These are phyloP conservation scores for Triglochin maritima DNA, from an alignment of 106 monocot species.

Conservation along the genomic window DNA sequence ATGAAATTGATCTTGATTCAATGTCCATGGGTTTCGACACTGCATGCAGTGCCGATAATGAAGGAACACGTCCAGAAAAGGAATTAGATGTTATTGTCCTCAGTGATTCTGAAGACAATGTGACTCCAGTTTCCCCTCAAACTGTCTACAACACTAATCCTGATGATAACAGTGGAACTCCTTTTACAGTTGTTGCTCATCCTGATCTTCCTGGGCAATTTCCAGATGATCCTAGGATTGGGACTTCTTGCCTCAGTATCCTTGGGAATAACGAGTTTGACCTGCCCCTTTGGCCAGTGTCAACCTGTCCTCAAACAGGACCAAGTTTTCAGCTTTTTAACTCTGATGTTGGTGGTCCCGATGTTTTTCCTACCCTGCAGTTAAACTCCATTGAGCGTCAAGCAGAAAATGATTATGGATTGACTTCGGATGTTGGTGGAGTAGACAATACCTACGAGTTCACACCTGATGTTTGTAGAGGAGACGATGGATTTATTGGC, in stretches of 20 bases:
- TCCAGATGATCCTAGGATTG: slow-evolving; percentile 29
- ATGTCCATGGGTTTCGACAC: slow-evolving; percentile 26
- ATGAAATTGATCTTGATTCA: slow-evolving; percentile 39
- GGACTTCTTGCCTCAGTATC: slow-evolving; percentile 23
- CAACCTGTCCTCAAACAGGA: slow-evolving; percentile 24
- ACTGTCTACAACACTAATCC: slow-evolving; percentile 13
- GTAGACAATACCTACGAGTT: too few species aligned
- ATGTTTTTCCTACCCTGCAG: slow-evolving; percentile 27
- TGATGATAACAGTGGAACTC: slow-evolving; percentile 10
- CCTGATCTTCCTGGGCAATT: slow-evolving; percentile 27
- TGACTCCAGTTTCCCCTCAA: slow-evolving; percentile 10
- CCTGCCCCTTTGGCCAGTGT: slow-evolving; percentile 40
- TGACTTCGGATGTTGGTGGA: slow-evolving; percentile 12
- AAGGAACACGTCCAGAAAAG: slow-evolving; percentile 19
- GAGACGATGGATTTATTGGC: neutral
- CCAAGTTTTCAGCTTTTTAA: slow-evolving; percentile 51
- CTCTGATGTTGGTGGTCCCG: slow-evolving; percentile 26
- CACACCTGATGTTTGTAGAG: too few species aligned
- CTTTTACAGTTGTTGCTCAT: slow-evolving; percentile 19
- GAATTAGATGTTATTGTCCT: slow-evolving; percentile 54
- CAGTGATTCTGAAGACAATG: slow-evolving; percentile 83
- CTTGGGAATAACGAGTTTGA: slow-evolving; percentile 51
- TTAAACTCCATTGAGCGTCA: slow-evolving; percentile 11
- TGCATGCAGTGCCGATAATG: slow-evolving; percentile 17
- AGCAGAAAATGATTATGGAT: slow-evolving; percentile 14